Conservation (phyloP, 805 yeast species). For the Tetrapisispora fleetii region DNA sequence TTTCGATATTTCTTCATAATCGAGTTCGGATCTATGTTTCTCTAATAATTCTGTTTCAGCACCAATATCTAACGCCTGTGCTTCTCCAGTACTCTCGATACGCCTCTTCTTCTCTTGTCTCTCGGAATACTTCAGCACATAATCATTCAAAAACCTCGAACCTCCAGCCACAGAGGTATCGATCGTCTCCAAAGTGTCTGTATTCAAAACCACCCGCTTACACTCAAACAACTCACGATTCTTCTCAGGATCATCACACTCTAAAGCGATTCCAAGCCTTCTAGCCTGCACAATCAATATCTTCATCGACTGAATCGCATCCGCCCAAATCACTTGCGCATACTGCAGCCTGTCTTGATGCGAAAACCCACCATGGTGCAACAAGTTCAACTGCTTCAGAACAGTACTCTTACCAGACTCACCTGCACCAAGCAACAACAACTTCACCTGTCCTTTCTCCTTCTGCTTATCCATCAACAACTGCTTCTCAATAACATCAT, state of each 20-base stretch:
- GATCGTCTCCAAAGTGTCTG: slow-evolving; percentile 50
- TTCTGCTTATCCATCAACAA: slow-evolving; percentile 42
- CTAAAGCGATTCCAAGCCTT: slow-evolving; percentile 50
- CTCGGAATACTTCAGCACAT: slow-evolving; percentile 52
- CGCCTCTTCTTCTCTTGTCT: slow-evolving; percentile 42
- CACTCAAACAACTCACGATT: slow-evolving; percentile 36
- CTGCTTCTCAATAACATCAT: slow-evolving; percentile 56
- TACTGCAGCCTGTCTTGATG: slow-evolving; percentile 72
- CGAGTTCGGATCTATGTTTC: neutral
- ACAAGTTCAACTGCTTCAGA: slow-evolving; percentile 72
- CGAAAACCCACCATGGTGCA: slow-evolving; percentile 80
- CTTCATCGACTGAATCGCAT: slow-evolving; percentile 78
- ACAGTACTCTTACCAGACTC: slow-evolving; percentile 94
- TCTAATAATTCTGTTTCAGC: neutral
- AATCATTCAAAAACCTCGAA: slow-evolving; percentile 48
- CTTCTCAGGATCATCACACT: slow-evolving; percentile 45
- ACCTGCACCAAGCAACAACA: slow-evolving; percentile 84
- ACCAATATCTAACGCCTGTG: slow-evolving; percentile 23
- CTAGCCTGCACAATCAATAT: slow-evolving; percentile 67
- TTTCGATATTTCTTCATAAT: slow-evolving; percentile 18
- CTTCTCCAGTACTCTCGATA: slow-evolving; percentile 45
- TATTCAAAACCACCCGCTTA: slow-evolving; percentile 42
- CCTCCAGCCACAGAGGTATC: slow-evolving; percentile 65
- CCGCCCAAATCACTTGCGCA: slow-evolving; percentile 85
- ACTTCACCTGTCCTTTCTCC: slow-evolving; percentile 52